Conservation (phyloP, 2,329 filamentous ascomycete genomes). For the Penicillium sp. region DNA sequence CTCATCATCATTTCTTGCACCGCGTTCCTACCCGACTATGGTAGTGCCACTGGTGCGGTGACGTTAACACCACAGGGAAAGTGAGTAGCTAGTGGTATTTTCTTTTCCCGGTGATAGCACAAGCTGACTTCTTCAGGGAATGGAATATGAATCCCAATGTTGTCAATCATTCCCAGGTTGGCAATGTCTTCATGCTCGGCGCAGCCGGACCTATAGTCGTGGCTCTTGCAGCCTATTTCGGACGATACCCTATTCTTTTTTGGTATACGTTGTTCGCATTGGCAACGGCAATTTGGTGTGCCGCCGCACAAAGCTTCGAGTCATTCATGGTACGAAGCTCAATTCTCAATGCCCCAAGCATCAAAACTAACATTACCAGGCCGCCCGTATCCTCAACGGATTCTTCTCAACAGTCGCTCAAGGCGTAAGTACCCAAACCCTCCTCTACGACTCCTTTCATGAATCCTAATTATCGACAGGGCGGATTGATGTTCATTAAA, state of each 20-base stretch:
- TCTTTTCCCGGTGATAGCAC: neutral
- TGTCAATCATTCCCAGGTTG: constrained; percentile 43
- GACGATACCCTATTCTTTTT: constrained; percentile 47
- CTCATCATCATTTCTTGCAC: constrained; percentile 41
- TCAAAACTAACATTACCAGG: constrained; percentile 16
- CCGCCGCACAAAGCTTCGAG: constrained; percentile 9
- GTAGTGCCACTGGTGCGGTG: constrained; percentile 43
- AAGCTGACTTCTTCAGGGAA: constrained; percentile 15
- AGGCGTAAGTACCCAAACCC: constrained; percentile 25
- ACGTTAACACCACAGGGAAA: constrained; percentile 42
- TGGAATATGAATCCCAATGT: constrained; percentile 41
- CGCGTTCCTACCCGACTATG: constrained; percentile 46
- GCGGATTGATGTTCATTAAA: constrained; percentile 47
- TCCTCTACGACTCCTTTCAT: neutral
- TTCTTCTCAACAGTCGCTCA: constrained; percentile 47
- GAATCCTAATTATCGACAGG: constrained; percentile 10
- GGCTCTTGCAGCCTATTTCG: constrained; percentile 45
- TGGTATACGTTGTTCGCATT: constrained; percentile 39
- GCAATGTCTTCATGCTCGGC: constrained; percentile 49
- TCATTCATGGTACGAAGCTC: constrained; percentile 15
- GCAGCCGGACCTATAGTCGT: constrained; percentile 44
- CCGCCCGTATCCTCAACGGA: constrained; percentile 47
- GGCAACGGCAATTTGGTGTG: constrained; percentile 39
- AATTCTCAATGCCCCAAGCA: neutral
- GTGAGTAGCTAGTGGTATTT: constrained; percentile 7